Evolutionary conservation across 306 rosid species (phyloP).

Genomic region (Arachis hypogaea): DNA sequence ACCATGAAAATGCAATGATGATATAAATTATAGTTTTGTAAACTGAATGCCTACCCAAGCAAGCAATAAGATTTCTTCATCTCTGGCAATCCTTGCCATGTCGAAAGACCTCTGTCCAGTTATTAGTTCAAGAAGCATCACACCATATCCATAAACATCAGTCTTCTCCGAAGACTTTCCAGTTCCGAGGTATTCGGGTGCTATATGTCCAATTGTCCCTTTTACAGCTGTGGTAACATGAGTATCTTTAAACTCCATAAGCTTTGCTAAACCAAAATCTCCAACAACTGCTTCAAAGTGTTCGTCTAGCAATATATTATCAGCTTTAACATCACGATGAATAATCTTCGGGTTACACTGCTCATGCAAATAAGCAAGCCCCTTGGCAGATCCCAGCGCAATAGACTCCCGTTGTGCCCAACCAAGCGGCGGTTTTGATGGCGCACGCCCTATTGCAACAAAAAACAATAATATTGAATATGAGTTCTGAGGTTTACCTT

Average conservation of each 20-base stretch:
- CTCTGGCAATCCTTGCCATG: conserved; percentile 27
- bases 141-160: conserved; percentile 38
- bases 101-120: conserved; percentile 29
- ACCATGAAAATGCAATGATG: background rate
- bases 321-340: conserved; percentile 39
- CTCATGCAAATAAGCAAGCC: conserved; percentile 42
- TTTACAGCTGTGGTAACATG: conserved; percentile 34
- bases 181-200: conserved; percentile 36
- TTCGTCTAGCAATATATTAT: conserved; percentile 35
- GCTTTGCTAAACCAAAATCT: conserved; percentile 37
- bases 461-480: background rate
- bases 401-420: conserved; percentile 25
- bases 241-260: conserved; percentile 30
- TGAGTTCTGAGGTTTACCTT: background rate
- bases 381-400: conserved; percentile 34
- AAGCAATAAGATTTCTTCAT: conserved; percentile 36
- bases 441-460: conserved; percentile 21
- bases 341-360: conserved; percentile 26
- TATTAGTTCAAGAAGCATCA: conserved; percentile 39
- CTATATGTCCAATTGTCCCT: conserved; percentile 37
- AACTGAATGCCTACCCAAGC: conserved; percentile 34
- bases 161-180: conserved; percentile 34
- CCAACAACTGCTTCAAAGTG: conserved; percentile 39
- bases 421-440: conserved; percentile 7
- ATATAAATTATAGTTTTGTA: background rate